Evolutionary conservation across 148 eudicot genomes (phyloP), one percentile per base, ranked within the genome.

Genomic region (Polygonum aviculare): DNA sequence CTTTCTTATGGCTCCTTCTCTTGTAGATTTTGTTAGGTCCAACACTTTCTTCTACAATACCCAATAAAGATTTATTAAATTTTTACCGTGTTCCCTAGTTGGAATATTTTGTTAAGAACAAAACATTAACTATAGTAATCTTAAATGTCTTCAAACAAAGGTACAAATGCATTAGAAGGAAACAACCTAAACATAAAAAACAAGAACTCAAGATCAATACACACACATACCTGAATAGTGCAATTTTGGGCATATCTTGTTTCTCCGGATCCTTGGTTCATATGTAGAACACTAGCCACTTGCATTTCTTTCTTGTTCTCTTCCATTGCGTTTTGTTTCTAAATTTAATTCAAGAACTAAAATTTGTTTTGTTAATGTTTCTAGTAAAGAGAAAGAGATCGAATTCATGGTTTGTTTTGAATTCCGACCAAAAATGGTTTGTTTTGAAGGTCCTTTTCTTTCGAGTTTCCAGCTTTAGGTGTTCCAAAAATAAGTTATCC

Each of bases 231-330:
- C 93, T 93, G 96, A 36, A 93, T 78, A 12, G 87, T 79, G 33
- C 93, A 93, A 45, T 93, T 93, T 75, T 72, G 75, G 74, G 89
- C 84, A 80, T 93, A 93, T 84, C 98, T 93, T 48, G 88, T 80
- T 5, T 86, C 85, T 22, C 87, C 93, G 65, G 79, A 83, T 9
- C 98, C 98, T 14, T 88, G 91, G 54, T 82, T 89, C 96, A 84
- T 89, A 84, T 7, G 47, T 44, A 44, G 47, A 44, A 44, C 47
- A 44, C 9, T 44, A 44, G 47, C 47, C 47, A 44, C 47, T 51
- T 16, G 57, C 57, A 51, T 51, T 51, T 18, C 7, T 51, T 51
- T 51, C 57, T 12, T 51, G 57, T 51, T 51, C 57, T 51, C 57
- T 51, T 19, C 57, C 57, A 51, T 51, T 16, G 2, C 2, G 50